Evolutionary conservation across 805 yeast species (phyloP).

Genomic region (Yarrowia sp.): DNA sequence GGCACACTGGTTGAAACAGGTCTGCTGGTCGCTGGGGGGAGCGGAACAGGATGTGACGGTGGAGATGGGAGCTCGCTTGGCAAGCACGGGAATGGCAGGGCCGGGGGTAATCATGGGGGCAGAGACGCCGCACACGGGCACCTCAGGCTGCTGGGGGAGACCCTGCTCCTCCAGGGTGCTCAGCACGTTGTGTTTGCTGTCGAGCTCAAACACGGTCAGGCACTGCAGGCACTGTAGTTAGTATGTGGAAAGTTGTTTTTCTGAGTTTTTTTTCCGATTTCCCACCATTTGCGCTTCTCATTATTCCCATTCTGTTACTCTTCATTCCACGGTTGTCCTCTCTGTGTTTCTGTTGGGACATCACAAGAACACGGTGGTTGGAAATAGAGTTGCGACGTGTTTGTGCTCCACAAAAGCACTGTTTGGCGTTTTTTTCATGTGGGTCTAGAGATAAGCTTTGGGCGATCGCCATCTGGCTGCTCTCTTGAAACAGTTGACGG

Average conservation of each 20-base stretch:
- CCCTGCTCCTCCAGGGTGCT: slow-evolving; percentile 29
- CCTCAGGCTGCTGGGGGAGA: slow-evolving; percentile 13
- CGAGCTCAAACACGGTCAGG: slow-evolving; percentile 24
- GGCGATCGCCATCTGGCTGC: neutral
- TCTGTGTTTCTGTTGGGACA: neutral
- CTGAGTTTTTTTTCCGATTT: no score
- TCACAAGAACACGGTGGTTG: slow-evolving; percentile 6
- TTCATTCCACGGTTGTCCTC: no score
- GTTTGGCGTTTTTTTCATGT: no score
- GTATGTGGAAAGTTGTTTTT: neutral
- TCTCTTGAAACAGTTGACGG: neutral
- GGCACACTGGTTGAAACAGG: slow-evolving; percentile 25
- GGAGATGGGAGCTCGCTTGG: slow-evolving; percentile 29
- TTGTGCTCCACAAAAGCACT: neutral
- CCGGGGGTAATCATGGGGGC: slow-evolving; percentile 37
- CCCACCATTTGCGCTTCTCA: no score
- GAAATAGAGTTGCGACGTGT: neutral
- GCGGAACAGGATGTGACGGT: slow-evolving; percentile 24
- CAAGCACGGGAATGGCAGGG: slow-evolving; percentile 9
- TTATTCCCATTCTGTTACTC: neutral
- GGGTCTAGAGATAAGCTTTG: neutral
- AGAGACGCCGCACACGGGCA: slow-evolving; percentile 24
- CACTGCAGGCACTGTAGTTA: slow-evolving; percentile 37
- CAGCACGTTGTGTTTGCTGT: slow-evolving; percentile 7
- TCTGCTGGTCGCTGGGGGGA: slow-evolving; percentile 9